Conservation (phyloP, 768 basidiomycete genomes). For the Leccinum incarnatum region DNA sequence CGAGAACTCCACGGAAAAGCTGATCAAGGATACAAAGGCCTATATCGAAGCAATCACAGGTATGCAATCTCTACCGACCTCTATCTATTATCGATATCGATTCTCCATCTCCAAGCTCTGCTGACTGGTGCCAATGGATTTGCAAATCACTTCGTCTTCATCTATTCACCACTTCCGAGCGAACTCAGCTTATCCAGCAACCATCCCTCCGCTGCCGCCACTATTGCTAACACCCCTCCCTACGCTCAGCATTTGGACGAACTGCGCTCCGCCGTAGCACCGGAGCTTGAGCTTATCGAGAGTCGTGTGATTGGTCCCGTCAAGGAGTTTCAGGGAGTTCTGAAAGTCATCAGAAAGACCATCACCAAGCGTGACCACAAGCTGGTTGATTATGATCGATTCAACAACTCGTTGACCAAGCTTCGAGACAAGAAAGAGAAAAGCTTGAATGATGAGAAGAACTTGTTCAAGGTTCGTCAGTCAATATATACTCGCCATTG, state of each 20-base stretch:
- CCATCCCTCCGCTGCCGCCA: constrained; percentile 73
- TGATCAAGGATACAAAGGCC: constrained; percentile 87
- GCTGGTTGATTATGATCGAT: constrained; percentile 93
- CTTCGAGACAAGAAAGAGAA: constrained; percentile 99
- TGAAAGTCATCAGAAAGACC: constrained; percentile 90
- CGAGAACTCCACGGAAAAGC: constrained; percentile 81
- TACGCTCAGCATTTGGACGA: constrained; percentile 81
- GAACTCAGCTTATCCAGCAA: constrained; percentile 81
- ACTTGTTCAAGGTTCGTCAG: constrained; percentile 79
- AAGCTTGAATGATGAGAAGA: constrained; percentile 92
- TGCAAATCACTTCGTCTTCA: constrained; percentile 56
- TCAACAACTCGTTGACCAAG: constrained; percentile 94
- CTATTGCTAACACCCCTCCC: constrained; percentile 70
- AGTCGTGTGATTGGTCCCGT: constrained; percentile 79
- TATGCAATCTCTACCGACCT: constrained; percentile 26
- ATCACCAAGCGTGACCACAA: constrained; percentile 98
- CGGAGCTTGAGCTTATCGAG: constrained; percentile 94
- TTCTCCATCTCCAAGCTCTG: constrained; percentile 43
- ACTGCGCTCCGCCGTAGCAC: constrained; percentile 69
- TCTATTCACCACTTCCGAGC: constrained; percentile 65
- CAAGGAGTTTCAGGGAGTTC: constrained; percentile 82
- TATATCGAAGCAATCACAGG: constrained; percentile 82
- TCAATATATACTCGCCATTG: background rate
- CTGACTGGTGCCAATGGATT: constrained; percentile 65
- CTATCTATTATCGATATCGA: constrained; percentile 2